These are phyloP conservation scores for Russula ochroleuca DNA, from an alignment of 768 basidiomycete genomes.

Conservation along the genomic window DNA sequence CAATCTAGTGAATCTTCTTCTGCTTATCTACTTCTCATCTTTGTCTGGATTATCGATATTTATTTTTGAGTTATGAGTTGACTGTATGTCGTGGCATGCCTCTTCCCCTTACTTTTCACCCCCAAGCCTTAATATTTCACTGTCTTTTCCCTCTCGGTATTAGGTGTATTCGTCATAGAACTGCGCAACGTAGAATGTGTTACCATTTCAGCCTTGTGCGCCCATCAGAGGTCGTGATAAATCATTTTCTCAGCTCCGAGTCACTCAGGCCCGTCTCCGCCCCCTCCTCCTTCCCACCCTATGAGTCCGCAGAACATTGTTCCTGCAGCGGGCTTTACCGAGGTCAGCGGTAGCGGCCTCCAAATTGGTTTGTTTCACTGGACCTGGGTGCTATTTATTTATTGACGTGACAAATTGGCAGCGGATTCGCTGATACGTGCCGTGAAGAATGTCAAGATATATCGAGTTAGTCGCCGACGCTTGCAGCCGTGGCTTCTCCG, in stretches of 20 bases:
- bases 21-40: neutral
- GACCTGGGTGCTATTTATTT: too few species aligned
- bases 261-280: neutral
- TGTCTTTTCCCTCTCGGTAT: neutral
- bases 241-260: neutral
- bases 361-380: constrained; percentile 13
- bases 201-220: neutral
- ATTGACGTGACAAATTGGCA: neutral
- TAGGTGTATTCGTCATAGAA: neutral
- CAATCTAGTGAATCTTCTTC: neutral
- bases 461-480: constrained; percentile 1
- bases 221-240: neutral
- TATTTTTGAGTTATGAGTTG: neutral
- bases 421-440: constrained; percentile 9
- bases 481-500: neutral
- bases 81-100: neutral
- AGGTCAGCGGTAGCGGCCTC: constrained; percentile 6
- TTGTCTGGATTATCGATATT: neutral
- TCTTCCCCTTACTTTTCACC: neutral
- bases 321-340: constrained; percentile 1
- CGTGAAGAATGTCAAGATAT: constrained; percentile 23
- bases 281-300: neutral
- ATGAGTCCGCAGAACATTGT: constrained; percentile 17
- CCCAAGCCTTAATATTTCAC: too few species aligned
- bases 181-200: neutral